Evolutionary conservation across 2,329 filamentous ascomycete species (phyloP), one percentile per base, ranked within the genome.

Genomic region (Herpotrichia juniperi): DNA sequence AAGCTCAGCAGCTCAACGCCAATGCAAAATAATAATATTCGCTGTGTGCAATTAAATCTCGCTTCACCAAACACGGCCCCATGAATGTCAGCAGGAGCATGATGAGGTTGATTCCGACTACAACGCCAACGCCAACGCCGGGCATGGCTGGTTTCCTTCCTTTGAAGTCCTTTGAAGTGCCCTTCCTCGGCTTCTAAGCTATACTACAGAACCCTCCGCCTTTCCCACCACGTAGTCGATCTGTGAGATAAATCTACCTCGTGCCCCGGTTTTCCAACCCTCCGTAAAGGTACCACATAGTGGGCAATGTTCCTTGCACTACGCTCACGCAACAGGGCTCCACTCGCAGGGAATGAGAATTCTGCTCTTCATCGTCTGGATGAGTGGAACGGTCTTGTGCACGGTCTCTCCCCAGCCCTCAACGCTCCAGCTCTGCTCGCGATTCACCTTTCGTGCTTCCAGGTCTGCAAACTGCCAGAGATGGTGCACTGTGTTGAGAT

Each of bases 401-500:
- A 97, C 94, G 21, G 93, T 97, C 69, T 97, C 91, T 46, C 90
- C 91, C 94, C 94, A 99, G 40, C 94, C 94, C 70, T 96, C 90
- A 34, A 96, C 86, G 59, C 87, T 86, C 94, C 94, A 99, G 74
- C 93, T 97, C 82, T 96, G 87, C 81, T 99, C 94, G 60, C 94
- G 85, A 61, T 92, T 85, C 30, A 90, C 79, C 75, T 96, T 94
- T 60, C 94, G 87, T 79, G 97, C 94, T 76, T 97, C 93, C 54
- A 99, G 78, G 74, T 99, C 91, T 63, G 93, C 93, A 79, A 97
- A 99, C 73, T 99, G 94, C 94, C 94, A 99, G 19, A 99, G 83
- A 73, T 97, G 93, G 75, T 99, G 93, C 28, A 99, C 94, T 0
- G 92, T 97, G 79, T 99, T 99, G 58, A 99, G 82, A 48, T 97